These are phyloP conservation scores for Eucalyptus tenuipes DNA, from an alignment of 345 rosid species.

Conservation along the genomic window DNA sequence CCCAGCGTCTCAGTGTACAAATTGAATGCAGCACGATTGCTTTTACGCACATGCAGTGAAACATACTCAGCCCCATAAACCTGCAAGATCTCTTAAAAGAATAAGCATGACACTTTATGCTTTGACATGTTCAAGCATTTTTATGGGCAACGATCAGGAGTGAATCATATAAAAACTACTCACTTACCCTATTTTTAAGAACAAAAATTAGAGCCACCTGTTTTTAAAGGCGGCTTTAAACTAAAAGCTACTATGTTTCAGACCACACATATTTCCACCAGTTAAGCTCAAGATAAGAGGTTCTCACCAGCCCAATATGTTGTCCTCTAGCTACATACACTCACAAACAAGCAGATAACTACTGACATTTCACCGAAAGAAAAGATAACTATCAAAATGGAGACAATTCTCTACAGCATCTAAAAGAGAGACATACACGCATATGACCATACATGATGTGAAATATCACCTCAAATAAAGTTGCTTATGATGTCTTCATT, in stretches of 20 bases:
- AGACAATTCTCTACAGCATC: background rate
- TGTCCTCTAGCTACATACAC: background rate
- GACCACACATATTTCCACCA: background rate
- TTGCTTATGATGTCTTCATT: background rate
- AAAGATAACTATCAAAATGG: background rate
- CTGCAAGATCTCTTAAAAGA: constrained; percentile 8
- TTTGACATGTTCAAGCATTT: background rate
- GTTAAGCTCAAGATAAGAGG: background rate
- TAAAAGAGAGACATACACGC: background rate
- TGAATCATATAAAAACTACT: background rate
- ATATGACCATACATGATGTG: background rate
- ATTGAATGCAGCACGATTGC: constrained; percentile 93
- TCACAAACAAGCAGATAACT: background rate
- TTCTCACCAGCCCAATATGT: background rate
- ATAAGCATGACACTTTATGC: background rate
- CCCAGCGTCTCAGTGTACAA: constrained; percentile 80
- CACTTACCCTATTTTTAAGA: background rate
- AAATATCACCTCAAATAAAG: background rate
- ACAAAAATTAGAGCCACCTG: background rate
- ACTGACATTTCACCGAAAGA: background rate
- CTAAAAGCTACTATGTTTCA: background rate
- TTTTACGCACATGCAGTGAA: constrained; percentile 87
- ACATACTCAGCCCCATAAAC: constrained; percentile 93
- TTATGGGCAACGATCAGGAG: background rate
- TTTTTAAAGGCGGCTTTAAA: background rate